Conservation (phyloP, 2,329 filamentous ascomycete genomes). For the Ophiocordyceps australis region DNA sequence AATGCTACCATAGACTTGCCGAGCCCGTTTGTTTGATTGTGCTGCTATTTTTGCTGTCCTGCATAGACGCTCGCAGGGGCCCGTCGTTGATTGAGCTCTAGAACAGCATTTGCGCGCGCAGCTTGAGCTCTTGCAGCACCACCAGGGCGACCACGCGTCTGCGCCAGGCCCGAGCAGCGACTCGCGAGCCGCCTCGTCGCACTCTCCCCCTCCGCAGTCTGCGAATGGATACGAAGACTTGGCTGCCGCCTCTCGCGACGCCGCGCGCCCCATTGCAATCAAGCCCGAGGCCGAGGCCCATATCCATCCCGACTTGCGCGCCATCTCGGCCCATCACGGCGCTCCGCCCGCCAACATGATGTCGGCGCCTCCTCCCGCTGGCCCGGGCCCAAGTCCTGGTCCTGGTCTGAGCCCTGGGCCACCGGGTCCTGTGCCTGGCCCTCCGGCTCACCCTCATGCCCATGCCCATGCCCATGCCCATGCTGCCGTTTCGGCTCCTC, state of each 20-base stretch:
- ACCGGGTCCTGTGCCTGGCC: too few relatives aligned
- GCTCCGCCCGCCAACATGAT: conserved; percentile 17
- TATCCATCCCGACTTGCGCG: conserved; percentile 30
- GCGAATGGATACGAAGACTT: conserved; percentile 28
- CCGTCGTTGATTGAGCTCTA: too few relatives aligned
- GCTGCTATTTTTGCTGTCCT: too few relatives aligned
- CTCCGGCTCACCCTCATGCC: too few relatives aligned
- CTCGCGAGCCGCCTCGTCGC: conserved; percentile 9
- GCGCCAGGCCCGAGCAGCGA: conserved; percentile 12
- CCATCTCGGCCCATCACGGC: conserved; percentile 6
- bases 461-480: conserved; percentile 11
- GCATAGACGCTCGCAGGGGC: too few relatives aligned
- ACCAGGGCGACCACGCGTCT: conserved; percentile 15
- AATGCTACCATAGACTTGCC: too few relatives aligned
- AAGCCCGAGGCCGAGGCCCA: conserved; percentile 23
- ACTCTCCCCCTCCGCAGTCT: conserved; percentile 12
- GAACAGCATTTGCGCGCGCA: conserved; percentile 24
- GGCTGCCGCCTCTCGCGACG: conserved; percentile 15
- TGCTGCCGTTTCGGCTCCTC: too few relatives aligned
- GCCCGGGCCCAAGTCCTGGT: too few relatives aligned
- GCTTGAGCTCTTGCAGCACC: conserved; percentile 23
- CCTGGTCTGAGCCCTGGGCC: too few relatives aligned
- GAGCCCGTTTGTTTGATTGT: too few relatives aligned
- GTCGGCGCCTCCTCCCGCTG: conserved; percentile 14
- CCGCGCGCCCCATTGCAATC: conserved; percentile 12